Evolutionary conservation across 2,329 filamentous ascomycete genomes (phyloP).

Genomic region (Claviceps monticola): DNA sequence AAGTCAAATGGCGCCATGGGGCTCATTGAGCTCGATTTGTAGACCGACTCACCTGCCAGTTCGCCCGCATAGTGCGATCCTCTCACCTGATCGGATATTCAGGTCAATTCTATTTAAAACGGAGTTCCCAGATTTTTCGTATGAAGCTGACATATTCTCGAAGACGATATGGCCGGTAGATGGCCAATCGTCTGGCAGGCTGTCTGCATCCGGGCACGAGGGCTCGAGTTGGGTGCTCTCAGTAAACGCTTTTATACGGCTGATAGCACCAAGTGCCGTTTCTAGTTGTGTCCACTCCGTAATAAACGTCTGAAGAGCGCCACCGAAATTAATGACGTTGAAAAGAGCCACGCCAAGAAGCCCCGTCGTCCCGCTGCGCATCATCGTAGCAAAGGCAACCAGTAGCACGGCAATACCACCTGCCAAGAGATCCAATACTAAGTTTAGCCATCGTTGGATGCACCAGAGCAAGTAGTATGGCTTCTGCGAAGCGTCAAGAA

Average conservation of each 20-base stretch:
- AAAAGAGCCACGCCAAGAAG: constrained; percentile 16
- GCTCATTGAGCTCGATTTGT: not conserved
- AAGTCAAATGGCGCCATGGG: not conserved
- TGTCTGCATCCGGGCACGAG: constrained; percentile 6
- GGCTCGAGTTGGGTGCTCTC: constrained; percentile 12
- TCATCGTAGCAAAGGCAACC: constrained; percentile 26
- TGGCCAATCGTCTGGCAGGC: constrained; percentile 14
- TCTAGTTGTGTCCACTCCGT: constrained; percentile 19
- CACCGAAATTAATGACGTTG: constrained; percentile 17
- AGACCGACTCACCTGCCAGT: constrained; percentile 18
- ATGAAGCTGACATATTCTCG: constrained; percentile 16
- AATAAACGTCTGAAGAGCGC: constrained; percentile 18
- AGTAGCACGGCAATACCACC: constrained; percentile 31
- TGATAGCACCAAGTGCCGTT: constrained; percentile 14
- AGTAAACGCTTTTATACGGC: constrained; percentile 14
- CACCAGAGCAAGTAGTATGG: constrained; percentile 28
- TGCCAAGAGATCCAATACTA: constrained; percentile 32
- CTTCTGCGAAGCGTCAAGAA: constrained; percentile 21
- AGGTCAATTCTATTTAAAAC: constrained; percentile 18
- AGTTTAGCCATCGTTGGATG: constrained; percentile 34
- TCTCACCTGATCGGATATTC: constrained; percentile 18
- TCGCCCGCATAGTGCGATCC: constrained; percentile 30
- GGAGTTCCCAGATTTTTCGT: constrained; percentile 10
- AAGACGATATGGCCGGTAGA: constrained; percentile 13
- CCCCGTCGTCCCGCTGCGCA: constrained; percentile 16